Conservation (phyloP, 768 basidiomycete species). For the Tephrocybe sp. region DNA sequence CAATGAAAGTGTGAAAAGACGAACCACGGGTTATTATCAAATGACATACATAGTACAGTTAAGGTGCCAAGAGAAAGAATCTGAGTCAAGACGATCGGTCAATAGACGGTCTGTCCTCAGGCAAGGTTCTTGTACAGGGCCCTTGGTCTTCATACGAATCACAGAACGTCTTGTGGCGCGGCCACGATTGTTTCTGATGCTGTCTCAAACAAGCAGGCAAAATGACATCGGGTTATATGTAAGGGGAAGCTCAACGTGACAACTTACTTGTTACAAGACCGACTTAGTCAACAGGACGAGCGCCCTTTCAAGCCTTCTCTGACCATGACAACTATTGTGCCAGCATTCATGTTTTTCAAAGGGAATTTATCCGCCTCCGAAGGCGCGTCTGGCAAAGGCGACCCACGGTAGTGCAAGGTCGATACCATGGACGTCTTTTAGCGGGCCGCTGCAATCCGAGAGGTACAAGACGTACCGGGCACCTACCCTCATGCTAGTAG, state of each 20-base stretch:
- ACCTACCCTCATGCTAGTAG: neutral
- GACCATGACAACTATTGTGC: neutral
- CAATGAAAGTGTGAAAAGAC: too few species aligned
- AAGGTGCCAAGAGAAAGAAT: neutral
- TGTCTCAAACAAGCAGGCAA: neutral
- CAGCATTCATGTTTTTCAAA: neutral
- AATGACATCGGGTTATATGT: neutral
- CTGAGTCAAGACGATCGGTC: neutral
- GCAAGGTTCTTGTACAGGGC: slow-evolving; percentile 2
- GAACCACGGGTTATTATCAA: neutral
- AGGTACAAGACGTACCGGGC: neutral
- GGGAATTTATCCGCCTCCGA: neutral
- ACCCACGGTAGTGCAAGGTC: slow-evolving; percentile 22
- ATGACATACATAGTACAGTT: neutral
- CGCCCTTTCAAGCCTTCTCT: neutral
- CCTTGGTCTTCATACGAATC: neutral
- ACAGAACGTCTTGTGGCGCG: slow-evolving; percentile 1
- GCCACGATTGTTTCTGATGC: slow-evolving; percentile 2
- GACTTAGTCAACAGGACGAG: neutral
- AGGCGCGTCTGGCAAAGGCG: slow-evolving; percentile 49
- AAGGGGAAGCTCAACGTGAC: neutral
- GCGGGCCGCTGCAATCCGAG: neutral
- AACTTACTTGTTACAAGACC: neutral
- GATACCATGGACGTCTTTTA: neutral
- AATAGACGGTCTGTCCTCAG: neutral